phyloP scores from a whole-genome alignment of 139 green algal genomes.

The Chlamydomonas sp. region DNA sequence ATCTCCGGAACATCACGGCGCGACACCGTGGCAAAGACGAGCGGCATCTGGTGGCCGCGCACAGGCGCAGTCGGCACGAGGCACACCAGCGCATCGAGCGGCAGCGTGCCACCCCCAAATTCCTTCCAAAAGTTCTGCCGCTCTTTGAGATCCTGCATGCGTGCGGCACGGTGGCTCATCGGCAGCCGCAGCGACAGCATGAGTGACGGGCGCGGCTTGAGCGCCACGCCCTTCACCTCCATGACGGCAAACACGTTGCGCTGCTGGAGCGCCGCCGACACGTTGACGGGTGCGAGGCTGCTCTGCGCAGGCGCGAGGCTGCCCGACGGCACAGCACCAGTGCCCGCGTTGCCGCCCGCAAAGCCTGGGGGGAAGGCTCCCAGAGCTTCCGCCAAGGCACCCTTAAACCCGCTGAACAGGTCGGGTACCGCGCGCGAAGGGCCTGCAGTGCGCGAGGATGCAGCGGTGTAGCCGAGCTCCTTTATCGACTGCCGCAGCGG shows the following conservation, averaged over 20 bases:
- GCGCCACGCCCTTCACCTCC: constrained; percentile 14
- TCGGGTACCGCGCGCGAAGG: too few species aligned
- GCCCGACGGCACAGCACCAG: too few species aligned
- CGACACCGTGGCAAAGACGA: constrained; percentile 35
- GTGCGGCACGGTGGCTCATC: constrained; percentile 5
- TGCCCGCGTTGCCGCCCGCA: too few species aligned
- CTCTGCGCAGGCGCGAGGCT: not conserved
- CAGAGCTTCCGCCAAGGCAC: too few species aligned
- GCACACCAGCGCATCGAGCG: constrained; percentile 33
- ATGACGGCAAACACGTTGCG: constrained; percentile 1
- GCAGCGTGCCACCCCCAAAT: constrained; percentile 24
- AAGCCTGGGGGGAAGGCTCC: too few species aligned
- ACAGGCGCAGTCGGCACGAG: too few species aligned
- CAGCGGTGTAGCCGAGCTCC: constrained; percentile 1
- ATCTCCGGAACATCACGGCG: constrained; percentile 23
- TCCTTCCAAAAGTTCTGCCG: constrained; percentile 31
- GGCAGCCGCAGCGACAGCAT: constrained; percentile 26
- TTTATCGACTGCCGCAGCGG: constrained; percentile 24
- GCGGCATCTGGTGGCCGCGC: too few species aligned
- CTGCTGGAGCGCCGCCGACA: not conserved
- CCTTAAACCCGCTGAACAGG: too few species aligned
- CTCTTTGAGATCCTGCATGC: constrained; percentile 17
- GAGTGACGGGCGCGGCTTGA: constrained; percentile 28
- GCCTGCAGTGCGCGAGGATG: too few species aligned
- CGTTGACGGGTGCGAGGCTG: not conserved